Conservation (phyloP, 2,329 filamentous ascomycete species). For the Verticillium alfalfae region DNA sequence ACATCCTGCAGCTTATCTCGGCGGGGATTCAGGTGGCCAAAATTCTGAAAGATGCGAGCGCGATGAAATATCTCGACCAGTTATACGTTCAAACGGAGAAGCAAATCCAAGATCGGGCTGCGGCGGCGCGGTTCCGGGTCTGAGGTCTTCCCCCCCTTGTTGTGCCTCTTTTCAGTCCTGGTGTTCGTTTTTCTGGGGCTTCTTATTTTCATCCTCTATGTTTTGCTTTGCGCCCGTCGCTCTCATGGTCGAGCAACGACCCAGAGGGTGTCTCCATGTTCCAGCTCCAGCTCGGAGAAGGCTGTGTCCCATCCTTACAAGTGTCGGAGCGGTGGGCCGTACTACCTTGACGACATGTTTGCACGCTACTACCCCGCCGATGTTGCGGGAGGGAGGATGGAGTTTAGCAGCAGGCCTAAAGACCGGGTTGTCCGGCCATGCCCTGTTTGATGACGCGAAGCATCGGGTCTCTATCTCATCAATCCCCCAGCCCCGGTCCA, state of each 20-base stretch:
- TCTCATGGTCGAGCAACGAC: neutral
- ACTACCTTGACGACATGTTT: neutral
- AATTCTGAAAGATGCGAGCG: conserved; percentile 76
- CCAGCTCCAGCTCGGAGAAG: too few relatives aligned
- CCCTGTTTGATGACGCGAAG: neutral
- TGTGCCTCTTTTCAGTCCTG: neutral
- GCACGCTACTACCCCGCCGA: neutral
- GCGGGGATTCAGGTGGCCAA: conserved; percentile 84
- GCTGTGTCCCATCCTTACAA: too few relatives aligned
- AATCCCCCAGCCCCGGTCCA: neutral
- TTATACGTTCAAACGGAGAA: conserved; percentile 79
- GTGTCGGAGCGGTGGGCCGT: neutral
- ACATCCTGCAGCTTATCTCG: conserved; percentile 81
- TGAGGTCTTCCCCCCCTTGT: neutral
- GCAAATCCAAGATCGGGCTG: conserved; percentile 64
- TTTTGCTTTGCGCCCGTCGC: neutral
- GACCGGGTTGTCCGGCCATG: neutral
- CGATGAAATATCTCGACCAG: conserved; percentile 76
- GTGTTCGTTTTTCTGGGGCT: neutral
- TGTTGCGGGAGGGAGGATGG: neutral
- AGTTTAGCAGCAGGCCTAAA: neutral
- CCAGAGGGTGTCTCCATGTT: neutral
- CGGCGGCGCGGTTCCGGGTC: conserved; percentile 33
- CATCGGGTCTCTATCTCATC: neutral
- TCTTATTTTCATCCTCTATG: neutral